These are phyloP conservation scores for Trichosanthes cucumerina DNA, from an alignment of 306 rosid genomes.

Conservation along the genomic window DNA sequence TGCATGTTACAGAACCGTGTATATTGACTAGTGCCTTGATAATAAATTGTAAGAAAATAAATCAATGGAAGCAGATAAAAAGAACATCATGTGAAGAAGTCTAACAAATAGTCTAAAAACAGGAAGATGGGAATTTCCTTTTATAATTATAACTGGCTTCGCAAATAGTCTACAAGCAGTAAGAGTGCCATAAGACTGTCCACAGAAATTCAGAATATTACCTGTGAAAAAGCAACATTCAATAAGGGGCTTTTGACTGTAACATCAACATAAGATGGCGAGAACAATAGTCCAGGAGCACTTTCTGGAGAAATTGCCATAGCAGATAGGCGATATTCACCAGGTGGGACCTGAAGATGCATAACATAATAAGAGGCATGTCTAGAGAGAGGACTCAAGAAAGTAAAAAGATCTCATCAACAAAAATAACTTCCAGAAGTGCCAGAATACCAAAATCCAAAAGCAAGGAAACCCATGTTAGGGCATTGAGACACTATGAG, in stretches of 20 bases:
- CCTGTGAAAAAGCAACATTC: conserved; percentile 84
- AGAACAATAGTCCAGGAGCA: conserved; percentile 75
- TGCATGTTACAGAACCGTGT: conserved; percentile 64
- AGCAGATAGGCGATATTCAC: conserved; percentile 92
- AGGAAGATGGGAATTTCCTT: not conserved
- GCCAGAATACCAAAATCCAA: not conserved
- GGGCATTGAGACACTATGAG: not conserved
- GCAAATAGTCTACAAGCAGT: not conserved
- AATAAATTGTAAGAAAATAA: conserved; percentile 8
- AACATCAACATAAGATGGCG: conserved; percentile 72
- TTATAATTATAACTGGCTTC: not conserved
- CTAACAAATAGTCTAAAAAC: not conserved
- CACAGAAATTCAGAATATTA: conserved; percentile 16
- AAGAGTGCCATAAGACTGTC: not conserved
- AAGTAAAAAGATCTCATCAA: not conserved
- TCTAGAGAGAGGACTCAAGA: not conserved
- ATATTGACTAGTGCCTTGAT: conserved; percentile 81
- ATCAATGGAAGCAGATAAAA: not conserved
- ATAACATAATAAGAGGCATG: not conserved
- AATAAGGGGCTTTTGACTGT: conserved; percentile 63
- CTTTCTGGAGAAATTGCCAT: conserved; percentile 64
- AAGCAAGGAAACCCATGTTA: not conserved
- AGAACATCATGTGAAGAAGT: conserved; percentile 4
- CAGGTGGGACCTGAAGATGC: conserved; percentile 59
- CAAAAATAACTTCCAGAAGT: not conserved